Evolutionary conservation across 352 stramenopile species (phyloP).

Genomic region (Bremia lactucae): DNA sequence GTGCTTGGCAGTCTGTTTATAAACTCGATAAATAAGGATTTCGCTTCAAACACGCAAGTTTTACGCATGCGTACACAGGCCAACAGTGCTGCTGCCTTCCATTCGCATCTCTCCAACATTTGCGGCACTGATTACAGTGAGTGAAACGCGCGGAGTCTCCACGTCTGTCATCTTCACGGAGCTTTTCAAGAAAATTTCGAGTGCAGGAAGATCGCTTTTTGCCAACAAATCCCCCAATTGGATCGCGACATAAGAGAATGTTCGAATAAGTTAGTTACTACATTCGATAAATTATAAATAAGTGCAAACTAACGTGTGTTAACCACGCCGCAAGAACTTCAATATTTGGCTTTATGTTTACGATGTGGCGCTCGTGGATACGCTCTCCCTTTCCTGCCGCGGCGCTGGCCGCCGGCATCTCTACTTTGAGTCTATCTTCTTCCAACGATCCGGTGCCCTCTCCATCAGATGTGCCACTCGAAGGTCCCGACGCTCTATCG

Average conservation of each 20-base stretch:
- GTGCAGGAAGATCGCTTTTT: constrained; percentile 16
- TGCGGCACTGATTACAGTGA: constrained; percentile 25
- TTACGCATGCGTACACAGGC: constrained; percentile 20
- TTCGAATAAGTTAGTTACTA: no score
- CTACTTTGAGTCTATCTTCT: background rate
- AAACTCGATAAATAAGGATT: background rate
- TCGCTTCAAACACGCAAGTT: background rate
- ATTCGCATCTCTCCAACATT: constrained; percentile 16
- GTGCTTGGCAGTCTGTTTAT: constrained; percentile 40
- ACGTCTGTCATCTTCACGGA: constrained; percentile 13
- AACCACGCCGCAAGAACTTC: no score
- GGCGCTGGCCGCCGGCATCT: constrained; percentile 1
- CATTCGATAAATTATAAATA: no score
- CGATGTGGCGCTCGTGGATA: constrained; percentile 11
- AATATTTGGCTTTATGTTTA: background rate
- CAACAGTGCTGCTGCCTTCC: constrained; percentile 7
- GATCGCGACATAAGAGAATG: no score
- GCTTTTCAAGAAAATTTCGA: constrained; percentile 1
- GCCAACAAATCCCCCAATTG: no score
- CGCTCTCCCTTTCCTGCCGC: constrained; percentile 1
- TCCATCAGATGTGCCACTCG: background rate
- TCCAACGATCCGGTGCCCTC: constrained; percentile 6
- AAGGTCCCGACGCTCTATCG: background rate
- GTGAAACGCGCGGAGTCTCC: constrained; percentile 29
- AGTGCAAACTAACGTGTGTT: no score